Evolutionary conservation across 345 rosid species (phyloP).

Genomic region (Trapa bicornis): DNA sequence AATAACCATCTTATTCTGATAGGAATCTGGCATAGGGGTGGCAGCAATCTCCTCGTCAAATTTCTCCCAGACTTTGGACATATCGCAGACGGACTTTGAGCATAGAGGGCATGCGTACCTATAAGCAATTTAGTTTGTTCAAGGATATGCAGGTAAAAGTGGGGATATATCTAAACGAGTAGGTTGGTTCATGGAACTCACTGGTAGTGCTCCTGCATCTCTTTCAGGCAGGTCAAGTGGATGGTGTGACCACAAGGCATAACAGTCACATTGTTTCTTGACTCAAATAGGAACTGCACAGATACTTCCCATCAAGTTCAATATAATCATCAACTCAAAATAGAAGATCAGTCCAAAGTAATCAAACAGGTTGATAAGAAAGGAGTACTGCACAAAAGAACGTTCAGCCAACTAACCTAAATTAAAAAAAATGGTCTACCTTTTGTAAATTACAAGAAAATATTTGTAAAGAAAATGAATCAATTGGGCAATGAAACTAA

Average conservation of each 20-base stretch:
- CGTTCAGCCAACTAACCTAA: neutral
- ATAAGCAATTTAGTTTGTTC: neutral
- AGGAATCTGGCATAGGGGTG: conserved; percentile 72
- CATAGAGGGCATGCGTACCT: conserved; percentile 89
- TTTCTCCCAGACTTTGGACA: conserved; percentile 91
- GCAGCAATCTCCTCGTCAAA: conserved; percentile 68
- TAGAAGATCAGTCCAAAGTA: neutral
- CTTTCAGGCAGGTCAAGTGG: conserved; percentile 61
- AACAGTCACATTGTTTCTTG: conserved; percentile 56
- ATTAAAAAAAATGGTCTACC: neutral
- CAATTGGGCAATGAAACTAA: too few species aligned
- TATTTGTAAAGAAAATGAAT: too few species aligned
- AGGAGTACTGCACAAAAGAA: neutral
- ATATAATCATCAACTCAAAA: neutral
- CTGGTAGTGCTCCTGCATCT: conserved; percentile 75
- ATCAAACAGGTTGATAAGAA: neutral
- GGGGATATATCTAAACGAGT: neutral
- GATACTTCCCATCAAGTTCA: neutral
- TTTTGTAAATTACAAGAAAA: neutral
- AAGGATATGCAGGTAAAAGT: neutral
- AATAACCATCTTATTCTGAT: conserved; percentile 43
- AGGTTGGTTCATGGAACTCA: conserved; percentile 17
- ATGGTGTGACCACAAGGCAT: conserved; percentile 87
- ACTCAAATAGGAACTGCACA: conserved; percentile 67
- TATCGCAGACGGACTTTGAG: conserved; percentile 80